Evolutionary conservation across 2,329 filamentous ascomycete genomes (phyloP).

Genomic region (Neobulgaria alba): DNA sequence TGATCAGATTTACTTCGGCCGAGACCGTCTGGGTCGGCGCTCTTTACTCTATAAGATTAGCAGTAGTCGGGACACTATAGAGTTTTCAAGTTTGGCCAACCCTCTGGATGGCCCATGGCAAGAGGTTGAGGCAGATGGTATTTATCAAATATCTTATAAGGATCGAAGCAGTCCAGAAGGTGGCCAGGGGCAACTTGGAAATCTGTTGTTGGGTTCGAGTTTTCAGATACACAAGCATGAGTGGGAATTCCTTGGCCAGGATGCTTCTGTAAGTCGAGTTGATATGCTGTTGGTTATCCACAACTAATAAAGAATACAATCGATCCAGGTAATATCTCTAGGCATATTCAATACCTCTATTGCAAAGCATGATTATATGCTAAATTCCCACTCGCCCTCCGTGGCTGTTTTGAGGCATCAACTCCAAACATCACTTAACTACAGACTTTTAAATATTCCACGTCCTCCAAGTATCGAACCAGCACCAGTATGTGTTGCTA

Average conservation of each 20-base stretch:
- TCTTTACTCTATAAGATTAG: conserved; percentile 60
- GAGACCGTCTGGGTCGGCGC: conserved; percentile 79
- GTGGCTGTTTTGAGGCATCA: conserved; percentile 45
- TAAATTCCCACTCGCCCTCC: conserved; percentile 37
- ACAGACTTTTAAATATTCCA: conserved; percentile 60
- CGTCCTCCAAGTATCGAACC: conserved; percentile 36
- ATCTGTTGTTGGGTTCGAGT: no score
- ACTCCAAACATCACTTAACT: conserved; percentile 51
- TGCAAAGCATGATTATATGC: conserved; percentile 26
- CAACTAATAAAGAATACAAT: no score
- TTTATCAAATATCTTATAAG: conserved; percentile 43
- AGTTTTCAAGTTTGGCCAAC: conserved; percentile 65
- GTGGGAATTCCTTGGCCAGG: no score
- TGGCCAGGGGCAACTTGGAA: no score
- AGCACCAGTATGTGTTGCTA: conserved; percentile 48
- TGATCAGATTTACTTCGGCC: conserved; percentile 65
- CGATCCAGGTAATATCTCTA: conserved; percentile 10
- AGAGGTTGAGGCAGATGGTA: conserved; percentile 78
- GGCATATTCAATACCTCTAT: conserved; percentile 30
- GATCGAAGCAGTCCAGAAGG: no score
- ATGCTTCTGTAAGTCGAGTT: no score
- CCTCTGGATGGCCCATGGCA: conserved; percentile 45
- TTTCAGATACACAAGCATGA: conserved; percentile 6
- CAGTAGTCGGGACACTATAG: conserved; percentile 37
- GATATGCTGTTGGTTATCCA: no score